Conservation (phyloP, 352 stramenopile species). For the Pythium dissimile region DNA sequence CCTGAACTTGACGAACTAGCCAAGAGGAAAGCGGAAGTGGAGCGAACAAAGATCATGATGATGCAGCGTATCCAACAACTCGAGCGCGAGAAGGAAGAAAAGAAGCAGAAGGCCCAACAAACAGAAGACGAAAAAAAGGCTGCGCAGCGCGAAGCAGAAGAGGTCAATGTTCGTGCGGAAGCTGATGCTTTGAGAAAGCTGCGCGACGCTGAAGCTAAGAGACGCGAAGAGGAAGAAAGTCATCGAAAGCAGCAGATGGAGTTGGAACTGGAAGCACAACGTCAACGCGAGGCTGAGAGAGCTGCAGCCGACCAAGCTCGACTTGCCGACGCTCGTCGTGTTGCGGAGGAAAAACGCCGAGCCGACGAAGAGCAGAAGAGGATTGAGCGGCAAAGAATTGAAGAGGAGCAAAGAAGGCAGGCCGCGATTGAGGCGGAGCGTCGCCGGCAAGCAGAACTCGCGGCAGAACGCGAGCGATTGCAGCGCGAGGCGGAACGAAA, state of each 20-base stretch:
- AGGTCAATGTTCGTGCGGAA: constrained; percentile 18
- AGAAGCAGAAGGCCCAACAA: constrained; percentile 15
- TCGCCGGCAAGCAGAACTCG: constrained; percentile 36
- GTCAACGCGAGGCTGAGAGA: constrained; percentile 3
- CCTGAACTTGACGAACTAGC: constrained; percentile 61
- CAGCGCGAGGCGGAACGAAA: constrained; percentile 44
- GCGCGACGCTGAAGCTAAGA: constrained; percentile 8
- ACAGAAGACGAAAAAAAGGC: not conserved
- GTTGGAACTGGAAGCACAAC: constrained; percentile 8
- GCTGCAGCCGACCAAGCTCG: constrained; percentile 18
- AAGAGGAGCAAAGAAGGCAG: constrained; percentile 40
- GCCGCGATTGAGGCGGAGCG: constrained; percentile 35
- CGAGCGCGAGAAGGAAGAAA: constrained; percentile 48
- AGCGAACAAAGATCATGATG: constrained; percentile 50
- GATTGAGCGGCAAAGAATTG: constrained; percentile 21
- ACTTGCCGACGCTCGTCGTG: constrained; percentile 9
- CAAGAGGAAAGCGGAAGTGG: constrained; percentile 47
- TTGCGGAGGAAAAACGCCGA: constrained; percentile 18
- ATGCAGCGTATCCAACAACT: constrained; percentile 35
- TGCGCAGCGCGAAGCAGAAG: constrained; percentile 43
- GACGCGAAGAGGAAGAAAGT: constrained; percentile 23
- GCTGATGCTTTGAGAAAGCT: constrained; percentile 5
- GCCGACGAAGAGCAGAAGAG: constrained; percentile 12
- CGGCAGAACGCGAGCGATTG: constrained; percentile 30
- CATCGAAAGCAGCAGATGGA: constrained; percentile 4